Evolutionary conservation across 139 green algal genomes (phyloP), one percentile per base, ranked within the genome.

Genomic region (Microglena sp.): DNA sequence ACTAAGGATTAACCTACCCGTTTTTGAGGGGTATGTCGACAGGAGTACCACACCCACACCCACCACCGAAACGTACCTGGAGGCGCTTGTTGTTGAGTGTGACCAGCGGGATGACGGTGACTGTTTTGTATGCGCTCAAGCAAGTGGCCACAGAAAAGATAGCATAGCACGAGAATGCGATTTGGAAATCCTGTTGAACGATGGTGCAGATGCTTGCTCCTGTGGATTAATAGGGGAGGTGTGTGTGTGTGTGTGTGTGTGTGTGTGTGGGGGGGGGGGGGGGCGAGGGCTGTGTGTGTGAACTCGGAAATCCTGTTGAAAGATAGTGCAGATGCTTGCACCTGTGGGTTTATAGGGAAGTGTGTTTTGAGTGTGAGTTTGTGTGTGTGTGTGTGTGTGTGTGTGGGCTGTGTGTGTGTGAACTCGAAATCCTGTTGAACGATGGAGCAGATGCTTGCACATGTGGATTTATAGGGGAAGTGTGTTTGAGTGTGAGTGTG

Each of bases 81-180:
- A 89, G 67, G 1, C 83, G 69, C 0, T 75, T 84, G 27, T 68
- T 67, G 68, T 87, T 89, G 62, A 90, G 73, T 1, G 80, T 89
- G n/a, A 74, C 55, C 29, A 90, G 71, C 0, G 84, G 84, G 27
- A 89, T 85, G 31, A 65, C 53, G 58, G 84, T 79, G 21, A 74
- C 69, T 0, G 68, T 66, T 33, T 56, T 45, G 64, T 65, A 74
- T 1, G 61, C 33, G n/a, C 32, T 54, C 29, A 43, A 22, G 4
- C 68, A 35, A 0, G 63, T 69, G 33, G 50, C 36, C 0, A n/a
- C 45, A 18, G 53, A 33, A 15, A 72, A 45, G 33, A 27, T n/a
- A 5, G 29, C 46, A 60, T 72, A 80, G 62, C 61, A 74, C 0
- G 30, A 22, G 22, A 68, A 31, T 2, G 74, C 76, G 6, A 69